Conservation (phyloP, 2,329 filamentous ascomycete species). For the Colletotrichum navitas region DNA sequence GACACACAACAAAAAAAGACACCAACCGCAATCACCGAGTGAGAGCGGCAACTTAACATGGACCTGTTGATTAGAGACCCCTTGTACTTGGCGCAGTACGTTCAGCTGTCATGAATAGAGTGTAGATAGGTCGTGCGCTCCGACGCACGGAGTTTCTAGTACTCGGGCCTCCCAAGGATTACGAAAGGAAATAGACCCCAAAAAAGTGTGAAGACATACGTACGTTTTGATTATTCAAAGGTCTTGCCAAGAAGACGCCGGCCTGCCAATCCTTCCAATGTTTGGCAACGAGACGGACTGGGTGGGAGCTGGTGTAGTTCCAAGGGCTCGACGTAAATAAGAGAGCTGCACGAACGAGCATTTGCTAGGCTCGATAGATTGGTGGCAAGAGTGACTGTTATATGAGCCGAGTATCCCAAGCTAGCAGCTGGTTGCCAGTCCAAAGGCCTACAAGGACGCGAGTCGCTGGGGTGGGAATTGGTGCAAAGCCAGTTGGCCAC, state of each 20-base stretch:
- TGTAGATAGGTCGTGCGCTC: constrained; percentile 30
- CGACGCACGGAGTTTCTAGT: constrained; percentile 11
- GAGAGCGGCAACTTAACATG: not conserved
- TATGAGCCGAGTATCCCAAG: constrained; percentile 23
- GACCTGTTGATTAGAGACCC: constrained; percentile 21
- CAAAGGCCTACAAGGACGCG: constrained; percentile 20
- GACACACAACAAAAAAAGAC: constrained; percentile 22
- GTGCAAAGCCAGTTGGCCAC: constrained; percentile 30
- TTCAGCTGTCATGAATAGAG: constrained; percentile 35
- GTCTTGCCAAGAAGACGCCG: constrained; percentile 3
- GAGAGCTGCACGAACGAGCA: constrained; percentile 21
- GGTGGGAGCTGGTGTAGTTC: not conserved
- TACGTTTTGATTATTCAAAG: not conserved
- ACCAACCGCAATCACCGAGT: constrained; percentile 11
- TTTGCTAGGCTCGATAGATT: not conserved
- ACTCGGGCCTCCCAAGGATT: constrained; percentile 2
- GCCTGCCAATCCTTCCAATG: constrained; percentile 8
- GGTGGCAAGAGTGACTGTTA: constrained; percentile 31
- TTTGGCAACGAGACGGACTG: not conserved
- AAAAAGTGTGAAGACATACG: not conserved
- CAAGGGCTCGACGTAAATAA: constrained; percentile 14
- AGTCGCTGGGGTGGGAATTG: constrained; percentile 33
- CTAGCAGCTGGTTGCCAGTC: constrained; percentile 13
- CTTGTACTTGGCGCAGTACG: constrained; percentile 34
- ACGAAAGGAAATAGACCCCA: not conserved